Conservation (phyloP, 2,329 filamentous ascomycete genomes). For the Aureobasidium sp. region DNA sequence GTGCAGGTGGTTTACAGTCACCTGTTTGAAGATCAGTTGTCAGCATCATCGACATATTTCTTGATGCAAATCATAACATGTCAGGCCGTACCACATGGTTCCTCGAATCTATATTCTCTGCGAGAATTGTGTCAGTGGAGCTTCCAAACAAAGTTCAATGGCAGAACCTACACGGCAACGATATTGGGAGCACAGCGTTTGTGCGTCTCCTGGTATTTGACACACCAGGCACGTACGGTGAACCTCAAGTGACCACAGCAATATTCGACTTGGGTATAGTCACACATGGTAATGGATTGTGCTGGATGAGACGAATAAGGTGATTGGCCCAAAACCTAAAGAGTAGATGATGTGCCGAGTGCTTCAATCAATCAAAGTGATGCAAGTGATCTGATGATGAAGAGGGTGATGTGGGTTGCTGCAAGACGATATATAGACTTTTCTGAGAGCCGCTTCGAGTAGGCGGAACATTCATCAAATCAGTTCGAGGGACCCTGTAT, state of each 20-base stretch:
- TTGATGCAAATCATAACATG: neutral
- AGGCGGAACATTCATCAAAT: neutral
- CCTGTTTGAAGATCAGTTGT: neutral
- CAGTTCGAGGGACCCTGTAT: neutral
- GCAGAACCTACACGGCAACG: conserved; percentile 40
- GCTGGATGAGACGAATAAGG: neutral
- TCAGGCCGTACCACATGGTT: conserved; percentile 38
- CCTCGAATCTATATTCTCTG: conserved; percentile 42
- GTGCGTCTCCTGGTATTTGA: conserved; percentile 48
- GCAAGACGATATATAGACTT: conserved; percentile 2
- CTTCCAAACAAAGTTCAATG: neutral
- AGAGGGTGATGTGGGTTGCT: neutral
- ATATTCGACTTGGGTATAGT: conserved; percentile 54
- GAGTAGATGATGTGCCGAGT: neutral
- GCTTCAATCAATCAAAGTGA: neutral
- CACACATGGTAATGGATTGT: conserved; percentile 42
- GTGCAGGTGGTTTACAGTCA: conserved; percentile 16
- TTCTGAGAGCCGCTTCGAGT: neutral
- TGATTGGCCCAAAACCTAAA: neutral
- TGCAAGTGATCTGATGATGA: neutral
- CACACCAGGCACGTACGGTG: conserved; percentile 51
- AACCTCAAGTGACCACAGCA: conserved; percentile 50
- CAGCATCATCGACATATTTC: neutral
- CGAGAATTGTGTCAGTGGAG: neutral
- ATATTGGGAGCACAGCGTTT: conserved; percentile 50